phyloP scores from a whole-genome alignment of 345 rosid species.

The Sonneratia caseolaris region DNA sequence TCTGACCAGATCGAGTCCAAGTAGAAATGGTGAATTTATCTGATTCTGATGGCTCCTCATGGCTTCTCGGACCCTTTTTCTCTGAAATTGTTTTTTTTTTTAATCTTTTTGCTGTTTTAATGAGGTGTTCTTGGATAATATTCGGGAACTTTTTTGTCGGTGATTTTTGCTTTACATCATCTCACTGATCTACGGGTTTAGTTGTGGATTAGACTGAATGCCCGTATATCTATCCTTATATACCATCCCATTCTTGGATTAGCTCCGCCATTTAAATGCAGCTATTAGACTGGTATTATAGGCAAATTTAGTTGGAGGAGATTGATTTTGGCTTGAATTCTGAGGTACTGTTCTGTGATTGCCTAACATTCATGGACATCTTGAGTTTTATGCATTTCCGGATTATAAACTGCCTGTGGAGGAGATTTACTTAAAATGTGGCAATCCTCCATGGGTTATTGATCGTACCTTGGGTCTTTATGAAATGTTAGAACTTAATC shows the following conservation, averaged over 20 bases:
- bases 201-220: not conserved
- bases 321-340: not conserved
- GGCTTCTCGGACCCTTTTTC: not conserved
- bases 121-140: not conserved
- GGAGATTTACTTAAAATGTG: not conserved
- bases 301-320: not conserved
- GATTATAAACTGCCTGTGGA: not conserved
- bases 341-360: not conserved
- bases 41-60: not conserved
- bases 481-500: not conserved
- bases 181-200: not conserved
- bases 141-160: not conserved
- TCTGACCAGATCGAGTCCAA: conserved; percentile 10
- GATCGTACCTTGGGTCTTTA: not conserved
- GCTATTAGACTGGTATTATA: not conserved
- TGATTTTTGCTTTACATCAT: not conserved
- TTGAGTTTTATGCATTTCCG: not conserved
- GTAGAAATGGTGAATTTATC: conserved; percentile 7
- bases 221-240: not conserved
- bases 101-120: not conserved
- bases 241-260: not conserved
- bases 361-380: not conserved
- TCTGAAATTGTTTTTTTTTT: not conserved
- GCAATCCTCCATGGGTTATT: not conserved
- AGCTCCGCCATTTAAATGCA: not conserved